Base-by-base conservation (phyloP, 75 land plant species). In the Cupressus sempervirens region DNA sequence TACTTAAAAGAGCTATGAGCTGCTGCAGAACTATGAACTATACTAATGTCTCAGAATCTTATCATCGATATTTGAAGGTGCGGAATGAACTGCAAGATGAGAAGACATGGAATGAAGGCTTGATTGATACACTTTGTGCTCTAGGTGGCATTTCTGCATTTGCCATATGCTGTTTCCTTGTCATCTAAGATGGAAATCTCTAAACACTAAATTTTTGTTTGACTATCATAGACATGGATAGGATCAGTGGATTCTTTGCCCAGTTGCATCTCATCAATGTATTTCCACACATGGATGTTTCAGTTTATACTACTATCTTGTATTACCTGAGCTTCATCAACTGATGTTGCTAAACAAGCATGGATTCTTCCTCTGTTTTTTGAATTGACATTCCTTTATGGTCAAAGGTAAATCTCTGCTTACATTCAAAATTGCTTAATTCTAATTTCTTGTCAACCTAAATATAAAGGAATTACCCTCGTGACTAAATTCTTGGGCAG, bases 121-220 rank as follows among this genome's bases (percentile, higher is more conserved):
- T 76, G 53, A 50, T 76, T 35, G 91, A 89, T 52, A 83, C 90
- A 36, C 48, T 85, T 16, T 88, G 72, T 8, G 72, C 85, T 40
- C 62, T 89, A 15, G 80, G 90, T 34, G 90, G 90, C 23, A 80
- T 89, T 1, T n/a, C 48, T 72, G 83, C 84, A 11, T 84, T 89
- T 29, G 84, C 77, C 46, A 84, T 73, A 1, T 82, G 68, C 67
- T 40, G 83, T 9, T 88, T 86, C 84, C 76, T 88, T 36, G 29
- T 82, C 48, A 38, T 82, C 32, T 54, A 20, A 54, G 12, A 53
- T 23, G 38, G 43, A 40, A 20, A 77, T 77, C 11, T 5, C 38
- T 41, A 26, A 72, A 77, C 43, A 2, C 48, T 77, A 77, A 8
- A 30, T 11, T 77, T n/a, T 77, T 77, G 16, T 77, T 40, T 77